Percentiles rank a stretch among this genome's conserved stretches.
Conservation (phyloP, 2,329 filamentous ascomycete genomes). For the Pyrenophora teres region DNA sequence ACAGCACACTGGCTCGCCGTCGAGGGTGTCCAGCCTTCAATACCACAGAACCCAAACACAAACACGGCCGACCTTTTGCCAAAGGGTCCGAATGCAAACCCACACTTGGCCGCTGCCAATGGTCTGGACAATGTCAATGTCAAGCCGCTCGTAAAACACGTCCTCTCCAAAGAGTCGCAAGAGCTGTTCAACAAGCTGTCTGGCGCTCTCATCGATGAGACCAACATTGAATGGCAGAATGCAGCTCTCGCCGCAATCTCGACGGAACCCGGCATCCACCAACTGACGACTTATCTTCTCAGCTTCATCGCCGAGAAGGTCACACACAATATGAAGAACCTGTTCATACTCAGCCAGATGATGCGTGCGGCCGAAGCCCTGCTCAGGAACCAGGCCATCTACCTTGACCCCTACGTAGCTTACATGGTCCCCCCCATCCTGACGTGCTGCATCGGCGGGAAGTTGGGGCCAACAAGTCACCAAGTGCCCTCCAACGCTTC, state of each 20-base stretch:
- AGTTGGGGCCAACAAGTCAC: slow-evolving; percentile 66
- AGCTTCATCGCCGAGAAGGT: slow-evolving; percentile 96
- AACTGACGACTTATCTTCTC: slow-evolving; percentile 94
- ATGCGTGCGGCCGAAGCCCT: slow-evolving; percentile 87
- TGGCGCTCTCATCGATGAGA: slow-evolving; percentile 83
- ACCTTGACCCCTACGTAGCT: slow-evolving; percentile 70
- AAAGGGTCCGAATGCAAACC: slow-evolving; percentile 87
- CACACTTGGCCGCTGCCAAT: slow-evolving; percentile 78
- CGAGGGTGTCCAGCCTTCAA: slow-evolving; percentile 94
- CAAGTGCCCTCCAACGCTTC: slow-evolving; percentile 55
- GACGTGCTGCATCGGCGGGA: slow-evolving; percentile 85
- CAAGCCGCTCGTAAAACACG: slow-evolving; percentile 92
- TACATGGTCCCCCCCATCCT: slow-evolving; percentile 83
- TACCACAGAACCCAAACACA: slow-evolving; percentile 92
- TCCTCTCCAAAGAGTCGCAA: slow-evolving; percentile 92
- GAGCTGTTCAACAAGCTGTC: slow-evolving; percentile 97
- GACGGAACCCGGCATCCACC: slow-evolving; percentile 90
- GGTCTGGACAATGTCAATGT: slow-evolving; percentile 83
- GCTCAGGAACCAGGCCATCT: slow-evolving; percentile 80
- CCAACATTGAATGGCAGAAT: slow-evolving; percentile 81
- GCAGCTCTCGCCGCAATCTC: slow-evolving; percentile 84
- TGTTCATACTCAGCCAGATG: slow-evolving; percentile 87
- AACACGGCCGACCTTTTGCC: slow-evolving; percentile 86
- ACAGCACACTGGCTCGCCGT: slow-evolving; percentile 95
- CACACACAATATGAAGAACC: slow-evolving; percentile 87